A percentile compares a stretch with the other conserved stretches of the same genome.
phyloP scores from a whole-genome alignment of 805 yeast species.

The Wickerhamiella siamensis region DNA sequence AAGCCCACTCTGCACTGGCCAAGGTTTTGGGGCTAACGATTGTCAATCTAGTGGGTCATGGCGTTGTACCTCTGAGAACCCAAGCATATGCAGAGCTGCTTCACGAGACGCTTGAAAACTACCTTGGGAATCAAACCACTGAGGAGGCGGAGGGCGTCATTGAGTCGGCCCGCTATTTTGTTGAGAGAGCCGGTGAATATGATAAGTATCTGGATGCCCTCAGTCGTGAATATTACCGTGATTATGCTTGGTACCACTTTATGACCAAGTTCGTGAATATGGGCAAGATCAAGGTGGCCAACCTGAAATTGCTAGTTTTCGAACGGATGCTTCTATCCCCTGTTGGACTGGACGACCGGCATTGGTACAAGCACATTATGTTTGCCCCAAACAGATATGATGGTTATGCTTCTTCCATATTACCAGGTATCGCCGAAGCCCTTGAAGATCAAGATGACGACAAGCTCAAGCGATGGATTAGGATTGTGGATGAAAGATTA shows the following conservation, averaged over 20 bases:
- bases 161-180: conserved; percentile 16
- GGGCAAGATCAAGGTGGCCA: conserved; percentile 22
- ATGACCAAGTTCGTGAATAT: conserved; percentile 16
- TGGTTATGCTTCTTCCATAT: conserved; percentile 44
- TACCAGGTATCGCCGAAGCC: conserved; percentile 43
- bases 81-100: conserved; percentile 30
- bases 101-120: conserved; percentile 25
- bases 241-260: conserved; percentile 62
- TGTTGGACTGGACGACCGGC: conserved; percentile 36
- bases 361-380: conserved; percentile 47
- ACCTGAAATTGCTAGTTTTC: conserved; percentile 28
- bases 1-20: conserved; percentile 41
- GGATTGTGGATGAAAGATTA: conserved; percentile 18
- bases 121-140: conserved; percentile 19
- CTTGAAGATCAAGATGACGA: conserved; percentile 34
- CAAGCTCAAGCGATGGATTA: conserved; percentile 29
- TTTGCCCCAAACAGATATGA: conserved; percentile 46
- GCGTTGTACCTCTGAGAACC: conserved; percentile 31
- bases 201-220: conserved; percentile 37
- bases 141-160: conserved; percentile 13
- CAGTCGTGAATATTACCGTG: conserved; percentile 39
- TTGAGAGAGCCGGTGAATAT: conserved; percentile 27
- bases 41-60: conserved; percentile 35
- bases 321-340: conserved; percentile 35
- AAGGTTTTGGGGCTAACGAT: conserved; percentile 39